Percentiles rank a stretch among this genome's conserved stretches.
These are phyloP conservation scores for Cladosporium sp. DNA, from an alignment of 2,329 filamentous ascomycete species.

Conservation along the genomic window DNA sequence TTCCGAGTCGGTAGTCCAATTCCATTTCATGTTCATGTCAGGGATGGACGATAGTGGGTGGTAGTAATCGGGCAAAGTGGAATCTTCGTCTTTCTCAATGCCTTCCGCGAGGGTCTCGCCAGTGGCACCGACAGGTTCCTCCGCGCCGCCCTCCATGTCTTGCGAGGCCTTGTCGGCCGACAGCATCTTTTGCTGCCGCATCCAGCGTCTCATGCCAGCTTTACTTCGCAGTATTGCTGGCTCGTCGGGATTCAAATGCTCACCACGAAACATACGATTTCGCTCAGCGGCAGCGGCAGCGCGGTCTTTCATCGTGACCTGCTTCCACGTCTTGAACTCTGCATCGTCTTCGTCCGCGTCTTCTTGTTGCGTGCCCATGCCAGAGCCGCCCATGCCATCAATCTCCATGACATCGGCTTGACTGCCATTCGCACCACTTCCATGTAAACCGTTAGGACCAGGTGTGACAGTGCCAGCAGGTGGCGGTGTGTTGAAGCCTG, in stretches of 20 bases:
- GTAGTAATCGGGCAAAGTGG: slow-evolving; percentile 90
- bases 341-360: slow-evolving; percentile 80
- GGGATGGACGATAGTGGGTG: slow-evolving; percentile 81
- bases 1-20: slow-evolving; percentile 86
- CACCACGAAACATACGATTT: slow-evolving; percentile 77
- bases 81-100: slow-evolving; percentile 86
- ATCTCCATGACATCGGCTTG: slow-evolving; percentile 84
- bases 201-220: slow-evolving; percentile 82
- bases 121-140: slow-evolving; percentile 44
- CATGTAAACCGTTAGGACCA: slow-evolving; percentile 63
- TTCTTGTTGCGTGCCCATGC: slow-evolving; percentile 64
- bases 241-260: slow-evolving; percentile 80
- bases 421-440: slow-evolving; percentile 56
- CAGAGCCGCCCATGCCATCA: slow-evolving; percentile 64
- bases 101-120: slow-evolving; percentile 85
- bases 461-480: slow-evolving; percentile 67
- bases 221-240: slow-evolving; percentile 82
- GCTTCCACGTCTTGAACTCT: slow-evolving; percentile 97
- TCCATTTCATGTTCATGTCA: slow-evolving; percentile 70
- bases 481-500: slow-evolving; percentile 81
- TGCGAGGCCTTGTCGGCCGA: slow-evolving; percentile 41
- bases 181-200: slow-evolving; percentile 65
- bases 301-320: slow-evolving; percentile 94
- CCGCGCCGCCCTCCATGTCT: slow-evolving; percentile 41
- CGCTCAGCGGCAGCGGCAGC: slow-evolving; percentile 82